These are phyloP conservation scores for Camellia oleifera DNA, from an alignment of 179 eudicot genomes.

Conservation along the genomic window DNA sequence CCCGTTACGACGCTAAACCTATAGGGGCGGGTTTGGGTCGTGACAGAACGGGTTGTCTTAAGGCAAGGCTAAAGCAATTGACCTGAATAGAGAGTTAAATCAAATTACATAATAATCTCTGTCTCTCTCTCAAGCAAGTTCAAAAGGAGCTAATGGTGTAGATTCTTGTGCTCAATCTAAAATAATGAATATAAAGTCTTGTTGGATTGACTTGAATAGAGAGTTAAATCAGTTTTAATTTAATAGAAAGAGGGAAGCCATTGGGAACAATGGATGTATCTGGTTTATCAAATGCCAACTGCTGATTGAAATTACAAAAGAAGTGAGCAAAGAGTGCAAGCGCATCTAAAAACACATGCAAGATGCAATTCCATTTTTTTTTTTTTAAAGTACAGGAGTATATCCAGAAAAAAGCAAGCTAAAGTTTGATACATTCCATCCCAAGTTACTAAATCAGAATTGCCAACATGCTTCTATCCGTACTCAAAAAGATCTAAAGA, in stretches of 20 bases:
- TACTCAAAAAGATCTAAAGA: neutral
- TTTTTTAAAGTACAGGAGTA: neutral
- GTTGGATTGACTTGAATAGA: neutral
- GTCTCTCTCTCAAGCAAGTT: neutral
- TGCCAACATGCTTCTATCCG: neutral
- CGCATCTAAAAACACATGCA: neutral
- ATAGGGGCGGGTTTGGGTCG: too few species aligned
- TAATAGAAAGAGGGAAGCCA: neutral
- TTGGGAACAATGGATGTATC: neutral
- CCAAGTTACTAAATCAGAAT: neutral
- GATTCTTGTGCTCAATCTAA: neutral
- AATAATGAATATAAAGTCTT: neutral
- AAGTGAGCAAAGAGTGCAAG: neutral
- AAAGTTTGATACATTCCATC: neutral
- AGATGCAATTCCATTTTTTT: too few species aligned
- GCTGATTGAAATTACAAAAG: neutral
- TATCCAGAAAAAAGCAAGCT: neutral
- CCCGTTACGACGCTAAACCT: too few species aligned
- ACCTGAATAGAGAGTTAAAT: too few species aligned
- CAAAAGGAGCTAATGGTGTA: neutral
- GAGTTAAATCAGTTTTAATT: neutral
- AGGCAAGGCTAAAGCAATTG: too few species aligned
- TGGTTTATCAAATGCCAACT: neutral
- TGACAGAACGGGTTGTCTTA: too few species aligned
- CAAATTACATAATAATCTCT: too few species aligned